Conservation (phyloP, 1,284 basidiomycete species). For the Boletus semigastroideus region DNA sequence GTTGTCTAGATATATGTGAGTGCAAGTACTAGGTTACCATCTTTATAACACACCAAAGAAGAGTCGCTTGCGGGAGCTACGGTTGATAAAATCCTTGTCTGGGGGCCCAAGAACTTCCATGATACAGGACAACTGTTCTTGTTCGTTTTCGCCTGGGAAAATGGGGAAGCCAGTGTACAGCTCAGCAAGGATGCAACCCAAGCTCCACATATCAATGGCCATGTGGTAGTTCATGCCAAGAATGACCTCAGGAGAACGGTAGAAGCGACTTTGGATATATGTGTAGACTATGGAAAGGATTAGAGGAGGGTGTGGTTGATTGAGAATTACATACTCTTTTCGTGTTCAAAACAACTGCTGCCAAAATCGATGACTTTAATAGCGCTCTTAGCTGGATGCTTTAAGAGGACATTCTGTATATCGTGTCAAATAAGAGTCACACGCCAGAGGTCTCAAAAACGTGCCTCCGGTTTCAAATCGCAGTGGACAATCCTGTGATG, state of each 20-base stretch:
- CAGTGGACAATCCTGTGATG: constrained; percentile 99
- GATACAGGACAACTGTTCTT: constrained; percentile 98
- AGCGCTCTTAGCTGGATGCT: constrained; percentile 93
- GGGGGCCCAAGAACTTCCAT: constrained; percentile 99
- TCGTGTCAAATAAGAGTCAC: constrained; percentile 9
- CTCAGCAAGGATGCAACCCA: constrained; percentile 97
- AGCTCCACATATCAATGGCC: constrained; percentile 97
- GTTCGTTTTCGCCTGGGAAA: constrained; percentile 99
- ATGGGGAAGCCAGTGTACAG: constrained; percentile 99
- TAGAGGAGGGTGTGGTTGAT: constrained; percentile 10
- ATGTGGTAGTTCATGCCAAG: constrained; percentile 93
- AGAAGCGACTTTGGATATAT: constrained; percentile 96
- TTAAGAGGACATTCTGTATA: constrained; percentile 86
- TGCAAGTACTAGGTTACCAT: not conserved
- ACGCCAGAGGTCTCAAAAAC: constrained; percentile 19
- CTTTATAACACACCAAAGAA: constrained; percentile 81
- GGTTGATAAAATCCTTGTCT: constrained; percentile 93
- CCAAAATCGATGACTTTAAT: constrained; percentile 99
- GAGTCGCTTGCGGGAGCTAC: constrained; percentile 89
- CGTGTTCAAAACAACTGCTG: constrained; percentile 97
- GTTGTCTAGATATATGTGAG: constrained; percentile 59
- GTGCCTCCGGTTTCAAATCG: constrained; percentile 96
- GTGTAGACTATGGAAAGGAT: constrained; percentile 75
- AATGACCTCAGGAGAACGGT: constrained; percentile 94
- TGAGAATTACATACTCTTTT: constrained; percentile 78